A percentile compares a stretch with the other conserved stretches of the same genome.
Evolutionary conservation across 352 stramenopile species (phyloP).

Genomic region (Phytophthora meadii): DNA sequence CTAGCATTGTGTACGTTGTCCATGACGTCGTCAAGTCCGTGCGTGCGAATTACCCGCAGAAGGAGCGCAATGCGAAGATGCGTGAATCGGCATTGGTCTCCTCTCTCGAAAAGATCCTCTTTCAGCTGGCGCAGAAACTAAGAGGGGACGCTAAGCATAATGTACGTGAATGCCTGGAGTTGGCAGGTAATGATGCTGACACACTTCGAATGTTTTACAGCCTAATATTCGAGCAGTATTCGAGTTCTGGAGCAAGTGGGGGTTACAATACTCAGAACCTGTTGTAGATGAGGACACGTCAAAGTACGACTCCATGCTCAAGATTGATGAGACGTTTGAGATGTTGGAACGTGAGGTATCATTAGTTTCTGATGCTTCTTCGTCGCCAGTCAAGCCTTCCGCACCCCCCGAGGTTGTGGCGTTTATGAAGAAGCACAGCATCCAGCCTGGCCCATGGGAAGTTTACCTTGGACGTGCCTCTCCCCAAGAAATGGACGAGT

Average conservation of each 20-base stretch:
- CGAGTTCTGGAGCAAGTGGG: conserved; percentile 88
- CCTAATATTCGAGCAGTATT: conserved; percentile 78
- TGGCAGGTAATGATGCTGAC: conserved; percentile 1
- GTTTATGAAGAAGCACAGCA: conserved; percentile 83
- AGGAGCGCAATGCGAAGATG: conserved; percentile 83
- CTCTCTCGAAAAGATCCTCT: conserved; percentile 76
- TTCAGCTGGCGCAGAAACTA: conserved; percentile 66
- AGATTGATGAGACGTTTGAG: conserved; percentile 69
- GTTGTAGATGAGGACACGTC: conserved; percentile 40
- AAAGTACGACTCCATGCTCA: conserved; percentile 53
- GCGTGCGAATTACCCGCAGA: conserved; percentile 69
- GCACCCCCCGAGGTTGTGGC: conserved; percentile 68
- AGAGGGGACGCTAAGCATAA: conserved; percentile 64
- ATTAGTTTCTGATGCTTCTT: conserved; percentile 67
- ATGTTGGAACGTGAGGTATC: conserved; percentile 65
- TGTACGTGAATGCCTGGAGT: conserved; percentile 42
- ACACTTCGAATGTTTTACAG: conserved; percentile 32
- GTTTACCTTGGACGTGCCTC: conserved; percentile 77
- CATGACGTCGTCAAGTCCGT: conserved; percentile 86
- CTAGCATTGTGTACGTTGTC: conserved; percentile 84
- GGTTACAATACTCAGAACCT: conserved; percentile 64
- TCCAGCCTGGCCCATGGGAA: conserved; percentile 83
- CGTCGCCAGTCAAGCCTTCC: conserved; percentile 70
- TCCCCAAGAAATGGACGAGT: conserved; percentile 71
- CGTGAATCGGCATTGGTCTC: conserved; percentile 66